A percentile compares a stretch with the other conserved stretches of the same genome.
Evolutionary conservation across 208 protist species (phyloP).

Genomic region (Trichomonas tenax): DNA sequence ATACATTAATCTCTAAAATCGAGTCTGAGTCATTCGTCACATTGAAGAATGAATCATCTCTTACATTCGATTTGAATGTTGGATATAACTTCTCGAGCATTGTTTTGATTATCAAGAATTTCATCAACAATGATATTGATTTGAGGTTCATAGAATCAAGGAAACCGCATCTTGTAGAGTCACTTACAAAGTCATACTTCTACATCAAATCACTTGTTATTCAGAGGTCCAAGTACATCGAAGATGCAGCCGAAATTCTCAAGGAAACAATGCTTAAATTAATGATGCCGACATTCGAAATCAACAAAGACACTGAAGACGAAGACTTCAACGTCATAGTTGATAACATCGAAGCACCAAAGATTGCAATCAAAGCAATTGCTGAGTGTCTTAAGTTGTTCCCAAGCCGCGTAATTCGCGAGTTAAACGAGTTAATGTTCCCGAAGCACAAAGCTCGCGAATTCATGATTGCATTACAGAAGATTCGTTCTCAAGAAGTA

Average conservation of each 20-base stretch:
- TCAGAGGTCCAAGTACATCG: neutral
- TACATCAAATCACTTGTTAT: neutral
- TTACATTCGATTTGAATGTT: neutral
- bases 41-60: neutral
- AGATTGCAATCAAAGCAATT: neutral
- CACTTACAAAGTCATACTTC: neutral
- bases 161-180: neutral
- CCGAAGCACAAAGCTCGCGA: neutral
- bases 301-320: neutral
- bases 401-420: neutral
- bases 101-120: neutral
- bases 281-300: neutral
- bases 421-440: neutral
- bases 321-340: neutral
- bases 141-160: neutral
- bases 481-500: neutral
- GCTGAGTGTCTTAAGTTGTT: neutral
- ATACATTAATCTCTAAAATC: neutral
- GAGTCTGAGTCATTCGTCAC: neutral
- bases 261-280: neutral
- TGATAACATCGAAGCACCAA: neutral
- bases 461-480: neutral
- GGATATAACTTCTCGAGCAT: neutral
- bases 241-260: neutral
- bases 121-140: neutral